These are phyloP conservation scores for Saturnispora silvae DNA, from an alignment of 805 yeast species.

Conservation along the genomic window DNA sequence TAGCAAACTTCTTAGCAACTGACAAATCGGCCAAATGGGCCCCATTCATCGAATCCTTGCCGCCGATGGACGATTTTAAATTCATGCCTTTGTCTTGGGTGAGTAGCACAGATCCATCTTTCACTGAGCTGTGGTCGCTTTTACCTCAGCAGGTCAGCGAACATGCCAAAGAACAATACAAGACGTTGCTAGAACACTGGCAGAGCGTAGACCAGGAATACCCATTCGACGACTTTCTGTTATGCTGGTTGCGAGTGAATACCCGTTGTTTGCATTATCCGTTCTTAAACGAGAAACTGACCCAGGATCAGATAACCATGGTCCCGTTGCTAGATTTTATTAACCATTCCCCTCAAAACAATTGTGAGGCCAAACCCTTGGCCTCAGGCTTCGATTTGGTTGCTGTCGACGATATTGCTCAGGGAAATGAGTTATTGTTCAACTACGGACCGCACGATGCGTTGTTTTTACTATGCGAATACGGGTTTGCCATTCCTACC, in stretches of 20 bases:
- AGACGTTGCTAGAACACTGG: too few species aligned
- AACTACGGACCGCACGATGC: constrained; percentile 87
- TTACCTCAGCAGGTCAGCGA: too few species aligned
- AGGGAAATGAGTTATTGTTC: constrained; percentile 51
- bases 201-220: too few species aligned
- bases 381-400: constrained; percentile 42
- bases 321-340: constrained; percentile 87
- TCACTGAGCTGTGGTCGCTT: too few species aligned
- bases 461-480: constrained; percentile 72
- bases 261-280: constrained; percentile 72
- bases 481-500: constrained; percentile 56
- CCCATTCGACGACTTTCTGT: too few species aligned
- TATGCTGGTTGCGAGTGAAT: constrained; percentile 84
- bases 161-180: too few species aligned
- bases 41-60: too few species aligned
- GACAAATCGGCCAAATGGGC: too few species aligned
- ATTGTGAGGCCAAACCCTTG: constrained; percentile 40
- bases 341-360: constrained; percentile 53
- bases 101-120: too few species aligned
- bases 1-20: too few species aligned
- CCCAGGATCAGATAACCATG: constrained; percentile 54
- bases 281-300: neutral
- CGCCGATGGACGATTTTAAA: neutral
- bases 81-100: neutral
- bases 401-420: constrained; percentile 23